Conservation (phyloP, 495 filamentous ascomycete species). For the Trichocladium antarcticum region DNA sequence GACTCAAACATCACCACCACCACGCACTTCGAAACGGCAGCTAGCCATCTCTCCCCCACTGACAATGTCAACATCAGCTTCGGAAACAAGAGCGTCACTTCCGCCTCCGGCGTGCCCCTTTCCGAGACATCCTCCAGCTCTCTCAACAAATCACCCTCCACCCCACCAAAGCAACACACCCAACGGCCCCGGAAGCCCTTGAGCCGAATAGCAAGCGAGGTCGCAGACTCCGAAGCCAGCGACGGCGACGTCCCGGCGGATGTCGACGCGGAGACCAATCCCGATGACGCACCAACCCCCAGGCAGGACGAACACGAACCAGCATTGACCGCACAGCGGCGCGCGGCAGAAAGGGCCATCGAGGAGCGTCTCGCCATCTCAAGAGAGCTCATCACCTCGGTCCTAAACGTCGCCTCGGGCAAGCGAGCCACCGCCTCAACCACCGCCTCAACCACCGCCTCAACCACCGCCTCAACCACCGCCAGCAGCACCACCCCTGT, state of each 20-base stretch:
- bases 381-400: conserved; percentile 21
- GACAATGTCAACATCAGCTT: conserved; percentile 8
- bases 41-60: conserved; percentile 23
- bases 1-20: conserved; percentile 6
- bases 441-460: neutral
- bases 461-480: conserved; percentile 7
- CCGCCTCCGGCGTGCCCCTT: conserved; percentile 23
- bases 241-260: conserved; percentile 13
- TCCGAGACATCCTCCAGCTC: conserved; percentile 30
- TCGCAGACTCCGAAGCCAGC: conserved; percentile 35
- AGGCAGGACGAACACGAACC: neutral
- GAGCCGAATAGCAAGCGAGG: conserved; percentile 25
- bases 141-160: conserved; percentile 27
- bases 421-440: neutral
- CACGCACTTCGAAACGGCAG: conserved; percentile 29
- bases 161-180: conserved; percentile 6
- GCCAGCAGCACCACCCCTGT: neutral
- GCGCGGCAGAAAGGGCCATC: conserved; percentile 11
- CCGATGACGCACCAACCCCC: neutral
- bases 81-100: conserved; percentile 4
- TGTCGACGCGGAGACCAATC: neutral
- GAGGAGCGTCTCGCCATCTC: conserved; percentile 22
- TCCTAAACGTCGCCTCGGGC: conserved; percentile 12
- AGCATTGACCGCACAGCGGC: neutral
- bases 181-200: conserved; percentile 6